Evolutionary conservation across 768 basidiomycete species (phyloP).

Genomic region (Podaxis pistillaris): DNA sequence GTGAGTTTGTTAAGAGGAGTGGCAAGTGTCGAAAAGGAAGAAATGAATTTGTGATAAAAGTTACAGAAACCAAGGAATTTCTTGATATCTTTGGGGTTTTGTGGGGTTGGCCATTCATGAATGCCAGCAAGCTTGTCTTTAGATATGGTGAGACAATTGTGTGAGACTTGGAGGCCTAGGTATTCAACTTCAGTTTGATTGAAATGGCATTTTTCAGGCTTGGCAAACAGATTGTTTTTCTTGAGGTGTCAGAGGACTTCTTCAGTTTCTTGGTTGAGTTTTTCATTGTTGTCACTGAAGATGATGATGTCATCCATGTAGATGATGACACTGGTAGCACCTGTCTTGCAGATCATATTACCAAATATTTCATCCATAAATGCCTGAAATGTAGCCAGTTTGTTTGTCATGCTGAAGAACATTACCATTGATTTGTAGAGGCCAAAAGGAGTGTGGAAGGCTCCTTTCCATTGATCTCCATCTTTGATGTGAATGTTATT

Average conservation of each 20-base stretch:
- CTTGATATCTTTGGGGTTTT: background rate
- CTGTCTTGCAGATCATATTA: constrained; percentile 16
- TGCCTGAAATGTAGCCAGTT: constrained; percentile 16
- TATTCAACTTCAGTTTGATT: background rate
- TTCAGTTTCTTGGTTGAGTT: background rate
- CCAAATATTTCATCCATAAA: constrained; percentile 18
- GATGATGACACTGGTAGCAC: constrained; percentile 24
- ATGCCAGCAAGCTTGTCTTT: background rate
- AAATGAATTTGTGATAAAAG: no score
- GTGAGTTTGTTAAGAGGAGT: no score
- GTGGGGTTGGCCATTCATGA: background rate
- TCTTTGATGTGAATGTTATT: constrained; percentile 17
- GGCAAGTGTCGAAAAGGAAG: no score
- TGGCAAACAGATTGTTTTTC: background rate
- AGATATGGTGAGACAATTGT: background rate
- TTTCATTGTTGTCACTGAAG: constrained; percentile 18
- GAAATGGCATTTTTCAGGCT: constrained; percentile 10
- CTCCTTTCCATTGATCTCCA: no score
- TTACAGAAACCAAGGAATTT: background rate
- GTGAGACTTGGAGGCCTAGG: background rate
- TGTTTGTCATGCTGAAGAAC: constrained; percentile 20
- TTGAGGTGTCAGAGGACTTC: no score
- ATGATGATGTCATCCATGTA: constrained; percentile 44
- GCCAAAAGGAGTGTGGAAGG: background rate
- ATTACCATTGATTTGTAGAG: constrained; percentile 22